These are phyloP conservation scores for Chlamydomonas schloesseri DNA, from an alignment of 139 green algal genomes.

Conservation along the genomic window DNA sequence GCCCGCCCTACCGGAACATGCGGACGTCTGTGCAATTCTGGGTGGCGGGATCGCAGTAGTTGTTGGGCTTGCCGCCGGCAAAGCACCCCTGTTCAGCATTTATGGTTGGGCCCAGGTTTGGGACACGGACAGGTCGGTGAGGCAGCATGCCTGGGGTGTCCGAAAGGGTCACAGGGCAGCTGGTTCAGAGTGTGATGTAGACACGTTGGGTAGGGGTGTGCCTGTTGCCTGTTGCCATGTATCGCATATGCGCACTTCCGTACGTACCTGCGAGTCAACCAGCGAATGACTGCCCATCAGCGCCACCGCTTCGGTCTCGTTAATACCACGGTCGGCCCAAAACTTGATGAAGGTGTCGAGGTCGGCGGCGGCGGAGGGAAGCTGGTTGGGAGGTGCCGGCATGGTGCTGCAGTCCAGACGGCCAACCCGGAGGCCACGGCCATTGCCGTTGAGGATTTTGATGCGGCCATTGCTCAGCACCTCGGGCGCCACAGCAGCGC, in stretches of 20 bases:
- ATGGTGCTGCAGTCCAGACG: not conserved
- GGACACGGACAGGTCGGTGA: too few species aligned
- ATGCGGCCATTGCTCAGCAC: not conserved
- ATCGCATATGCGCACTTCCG: too few species aligned
- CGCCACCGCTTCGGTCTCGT: not conserved
- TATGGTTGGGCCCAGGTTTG: too few species aligned
- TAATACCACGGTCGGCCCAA: not conserved
- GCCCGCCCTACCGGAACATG: not conserved
- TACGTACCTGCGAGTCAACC: not conserved
- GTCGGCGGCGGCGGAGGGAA: not conserved
- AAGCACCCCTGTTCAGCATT: constrained; percentile 22
- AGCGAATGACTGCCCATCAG: constrained; percentile 6
- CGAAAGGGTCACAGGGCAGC: too few species aligned
- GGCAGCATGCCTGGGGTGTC: too few species aligned
- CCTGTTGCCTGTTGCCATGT: too few species aligned
- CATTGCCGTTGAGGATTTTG: not conserved
- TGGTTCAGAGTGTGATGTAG: too few species aligned
- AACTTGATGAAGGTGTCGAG: not conserved
- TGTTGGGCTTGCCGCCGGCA: not conserved
- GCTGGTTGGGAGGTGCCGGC: not conserved
- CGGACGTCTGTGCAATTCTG: constrained; percentile 12
- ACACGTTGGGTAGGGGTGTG: too few species aligned
- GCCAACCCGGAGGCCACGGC: not conserved
- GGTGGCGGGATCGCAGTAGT: constrained; percentile 1
- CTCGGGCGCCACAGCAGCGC: not conserved